A percentile compares a stretch with the other conserved stretches of the same genome.
These are phyloP conservation scores for Stereum hirsutum DNA, from an alignment of 1,284 basidiomycete species.

Conservation along the genomic window DNA sequence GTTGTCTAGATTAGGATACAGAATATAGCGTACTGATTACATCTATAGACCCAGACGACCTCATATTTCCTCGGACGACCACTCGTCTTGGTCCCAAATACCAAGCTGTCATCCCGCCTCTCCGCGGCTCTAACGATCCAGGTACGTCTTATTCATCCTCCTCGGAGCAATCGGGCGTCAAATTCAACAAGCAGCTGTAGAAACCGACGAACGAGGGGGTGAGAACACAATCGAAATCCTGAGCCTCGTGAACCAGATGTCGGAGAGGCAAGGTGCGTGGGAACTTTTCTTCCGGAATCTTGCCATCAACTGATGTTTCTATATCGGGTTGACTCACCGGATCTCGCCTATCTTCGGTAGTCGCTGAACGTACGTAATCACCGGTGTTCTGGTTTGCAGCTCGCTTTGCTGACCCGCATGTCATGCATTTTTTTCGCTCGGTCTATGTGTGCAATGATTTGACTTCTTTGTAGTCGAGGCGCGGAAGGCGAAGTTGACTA, in stretches of 20 bases:
- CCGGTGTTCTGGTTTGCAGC: too few species aligned
- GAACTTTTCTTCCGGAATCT: constrained; percentile 2
- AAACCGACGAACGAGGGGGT: constrained; percentile 53
- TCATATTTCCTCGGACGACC: constrained; percentile 87
- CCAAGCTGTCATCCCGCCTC: constrained; percentile 57
- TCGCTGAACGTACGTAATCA: constrained; percentile 34
- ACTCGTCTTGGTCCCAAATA: constrained; percentile 84
- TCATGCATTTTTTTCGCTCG: background rate
- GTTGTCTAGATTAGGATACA: too few species aligned
- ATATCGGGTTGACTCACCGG: background rate
- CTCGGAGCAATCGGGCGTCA: background rate
- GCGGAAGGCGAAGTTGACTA: constrained; percentile 42
- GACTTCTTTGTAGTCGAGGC: constrained; percentile 41
- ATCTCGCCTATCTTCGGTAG: constrained; percentile 26
- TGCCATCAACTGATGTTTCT: too few species aligned
- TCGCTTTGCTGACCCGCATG: constrained; percentile 11
- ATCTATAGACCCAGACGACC: constrained; percentile 76
- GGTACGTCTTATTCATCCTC: constrained; percentile 21
- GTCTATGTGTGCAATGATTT: too few species aligned
- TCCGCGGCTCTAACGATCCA: constrained; percentile 25
- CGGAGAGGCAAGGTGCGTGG: constrained; percentile 52
- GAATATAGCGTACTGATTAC: too few species aligned
- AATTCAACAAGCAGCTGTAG: constrained; percentile 13
- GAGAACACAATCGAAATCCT: constrained; percentile 69
- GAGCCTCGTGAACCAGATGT: constrained; percentile 51